Conservation (phyloP, 2,329 filamentous ascomycete genomes). For the Monosporascus sp. region DNA sequence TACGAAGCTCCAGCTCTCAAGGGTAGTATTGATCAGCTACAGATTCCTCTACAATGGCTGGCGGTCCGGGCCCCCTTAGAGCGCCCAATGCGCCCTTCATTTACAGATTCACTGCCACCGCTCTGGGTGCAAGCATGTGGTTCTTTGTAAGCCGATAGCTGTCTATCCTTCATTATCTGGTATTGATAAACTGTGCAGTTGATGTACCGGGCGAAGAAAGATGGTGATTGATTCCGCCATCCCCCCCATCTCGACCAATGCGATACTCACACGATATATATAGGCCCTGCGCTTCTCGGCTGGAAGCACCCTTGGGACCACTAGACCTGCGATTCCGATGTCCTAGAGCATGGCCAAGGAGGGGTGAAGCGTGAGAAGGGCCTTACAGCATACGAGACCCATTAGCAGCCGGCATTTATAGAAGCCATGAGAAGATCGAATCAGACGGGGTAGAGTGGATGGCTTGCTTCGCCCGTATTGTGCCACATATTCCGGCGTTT, state of each 20-base stretch:
- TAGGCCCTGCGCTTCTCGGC: conserved; percentile 73
- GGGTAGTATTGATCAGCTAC: not conserved
- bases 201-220: conserved; percentile 95
- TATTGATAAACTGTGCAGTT: conserved; percentile 50
- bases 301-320: conserved; percentile 98
- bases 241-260: not conserved
- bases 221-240: conserved; percentile 53
- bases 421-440: conserved; percentile 6
- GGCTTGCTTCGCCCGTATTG: not conserved
- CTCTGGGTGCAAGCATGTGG: conserved; percentile 95
- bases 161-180: not conserved
- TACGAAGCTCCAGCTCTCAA: too few relatives aligned
- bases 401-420: conserved; percentile 1
- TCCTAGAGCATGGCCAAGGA: not conserved
- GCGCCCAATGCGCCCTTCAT: conserved; percentile 49
- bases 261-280: conserved; percentile 13
- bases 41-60: conserved; percentile 30
- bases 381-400: conserved; percentile 2
- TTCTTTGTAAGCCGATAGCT: conserved; percentile 70
- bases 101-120: conserved; percentile 82
- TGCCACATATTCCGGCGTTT: conserved; percentile 9
- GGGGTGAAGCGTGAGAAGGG: conserved; percentile 3
- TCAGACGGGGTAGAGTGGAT: not conserved
- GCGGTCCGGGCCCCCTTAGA: conserved; percentile 20
- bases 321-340: conserved; percentile 41